Percentiles rank a stretch among this genome's conserved stretches.
phyloP scores from a whole-genome alignment of 441 rosid genomes.

The Melastoma candidum region DNA sequence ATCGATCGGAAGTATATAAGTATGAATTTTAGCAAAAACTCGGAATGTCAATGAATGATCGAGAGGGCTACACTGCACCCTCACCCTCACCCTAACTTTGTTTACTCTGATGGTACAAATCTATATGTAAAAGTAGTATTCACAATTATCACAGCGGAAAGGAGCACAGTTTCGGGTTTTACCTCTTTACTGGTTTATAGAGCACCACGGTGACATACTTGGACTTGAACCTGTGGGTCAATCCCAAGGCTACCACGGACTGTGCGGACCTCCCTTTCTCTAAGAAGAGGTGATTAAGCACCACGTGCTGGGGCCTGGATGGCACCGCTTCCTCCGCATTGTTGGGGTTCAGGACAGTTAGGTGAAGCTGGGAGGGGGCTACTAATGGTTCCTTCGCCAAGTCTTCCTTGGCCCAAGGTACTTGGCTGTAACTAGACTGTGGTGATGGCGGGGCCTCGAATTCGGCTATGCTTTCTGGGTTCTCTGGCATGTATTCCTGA shows the following conservation, averaged over 20 bases:
- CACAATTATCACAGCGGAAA: neutral
- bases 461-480: slow-evolving; percentile 59
- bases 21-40: no score
- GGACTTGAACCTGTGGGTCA: slow-evolving; percentile 79
- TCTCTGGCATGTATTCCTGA: slow-evolving; percentile 76
- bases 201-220: slow-evolving; percentile 86
- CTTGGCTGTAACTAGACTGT: slow-evolving; percentile 54
- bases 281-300: slow-evolving; percentile 75
- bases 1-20: no score
- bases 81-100: no score
- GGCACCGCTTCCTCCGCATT: slow-evolving; percentile 29
- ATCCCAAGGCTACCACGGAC: slow-evolving; percentile 67
- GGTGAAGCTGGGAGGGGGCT: slow-evolving; percentile 67
- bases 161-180: neutral
- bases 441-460: slow-evolving; percentile 88
- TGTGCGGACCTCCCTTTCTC: slow-evolving; percentile 78
- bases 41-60: no score
- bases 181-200: slow-evolving; percentile 65
- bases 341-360: slow-evolving; percentile 46
- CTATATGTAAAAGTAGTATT: no score
- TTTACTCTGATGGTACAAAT: no score
- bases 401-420: slow-evolving; percentile 55
- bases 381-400: slow-evolving; percentile 62
- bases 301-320: slow-evolving; percentile 67
- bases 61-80: no score